Evolutionary conservation across 768 basidiomycete genomes (phyloP).

Genomic region (Panaeolus papilionaceus): DNA sequence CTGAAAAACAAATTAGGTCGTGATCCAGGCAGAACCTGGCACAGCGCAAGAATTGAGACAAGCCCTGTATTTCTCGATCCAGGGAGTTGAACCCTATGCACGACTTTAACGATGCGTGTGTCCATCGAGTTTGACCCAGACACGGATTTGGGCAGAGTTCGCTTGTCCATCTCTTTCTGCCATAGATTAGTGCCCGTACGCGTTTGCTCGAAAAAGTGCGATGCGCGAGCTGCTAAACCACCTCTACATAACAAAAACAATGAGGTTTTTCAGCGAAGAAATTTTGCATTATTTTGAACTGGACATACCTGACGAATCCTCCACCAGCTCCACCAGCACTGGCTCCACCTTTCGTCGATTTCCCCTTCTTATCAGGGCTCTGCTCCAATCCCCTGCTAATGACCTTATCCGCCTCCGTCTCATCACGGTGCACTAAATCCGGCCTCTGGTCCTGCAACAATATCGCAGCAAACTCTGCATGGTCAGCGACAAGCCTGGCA

Average conservation of each 20-base stretch:
- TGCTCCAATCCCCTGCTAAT: slow-evolving; percentile 58
- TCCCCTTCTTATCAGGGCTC: slow-evolving; percentile 61
- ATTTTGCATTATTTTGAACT: not conserved
- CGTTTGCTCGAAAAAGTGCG: slow-evolving; percentile 46
- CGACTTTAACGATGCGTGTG: slow-evolving; percentile 52
- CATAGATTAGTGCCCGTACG: slow-evolving; percentile 57
- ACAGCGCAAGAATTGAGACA: slow-evolving; percentile 49
- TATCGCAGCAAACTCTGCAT: slow-evolving; percentile 54
- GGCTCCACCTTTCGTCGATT: slow-evolving; percentile 14
- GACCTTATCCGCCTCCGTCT: slow-evolving; percentile 31
- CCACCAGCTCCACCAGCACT: slow-evolving; percentile 42
- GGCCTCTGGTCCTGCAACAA: slow-evolving; percentile 55
- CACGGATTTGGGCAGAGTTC: not conserved
- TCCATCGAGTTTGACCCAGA: slow-evolving; percentile 36
- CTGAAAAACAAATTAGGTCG: slow-evolving; percentile 29
- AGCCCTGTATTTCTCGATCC: slow-evolving; percentile 31
- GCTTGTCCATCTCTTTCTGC: slow-evolving; percentile 53
- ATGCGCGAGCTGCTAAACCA: slow-evolving; percentile 59
- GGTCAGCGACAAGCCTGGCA: slow-evolving; percentile 24
- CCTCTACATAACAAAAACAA: slow-evolving; percentile 42
- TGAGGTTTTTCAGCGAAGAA: not conserved
- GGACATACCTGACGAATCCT: slow-evolving; percentile 52
- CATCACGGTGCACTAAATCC: slow-evolving; percentile 35
- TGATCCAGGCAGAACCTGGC: slow-evolving; percentile 39
- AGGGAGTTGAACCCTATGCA: slow-evolving; percentile 47